Base-by-base conservation (phyloP, 2,329 filamentous ascomycete genomes). In the Chaetoscypha palmicola region DNA sequence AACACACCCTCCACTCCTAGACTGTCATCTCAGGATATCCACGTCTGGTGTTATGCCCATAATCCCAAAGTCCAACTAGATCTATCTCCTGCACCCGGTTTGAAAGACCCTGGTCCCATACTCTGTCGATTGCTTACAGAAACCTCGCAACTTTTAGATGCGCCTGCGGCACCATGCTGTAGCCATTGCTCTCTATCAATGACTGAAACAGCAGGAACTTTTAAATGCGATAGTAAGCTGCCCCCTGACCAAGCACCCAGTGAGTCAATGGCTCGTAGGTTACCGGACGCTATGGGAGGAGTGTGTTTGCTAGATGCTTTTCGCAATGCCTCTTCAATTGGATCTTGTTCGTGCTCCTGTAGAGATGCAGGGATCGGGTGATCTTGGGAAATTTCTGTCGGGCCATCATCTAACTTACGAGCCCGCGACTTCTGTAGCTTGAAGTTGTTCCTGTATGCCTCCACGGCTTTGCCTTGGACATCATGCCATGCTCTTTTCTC, bases 221-320 rank as follows among this genome's bases (percentile, higher is more conserved):
- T 82, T 46, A 89, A 67, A 52, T 82, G 77, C 2, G 81, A 76
- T 14, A 84, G 66, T 42, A 91, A 59, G 59, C 83, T 88, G 2
- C 79, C 85, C 9, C 86, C 86, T 16, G 76, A 74, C 84, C 85
- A 91, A 2, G 84, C 68, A 0, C 86, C 86, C 1, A 90, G 64
- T 1, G 81, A 80, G 49, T 86, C 79, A 2, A 88, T 66, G 2
- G 74, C 81, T 20, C 85, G 73, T 30, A 89, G 66, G 21, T 70
- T 66, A 2, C 83, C 83, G 30, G 77, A 74, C 1, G 77, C 58
- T 4, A 60, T 48, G 3, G 60, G 64, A 35, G 65, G 68, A 43
- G 57, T 68, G 10, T 68, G 59, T 45, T 57, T 70, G 48, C 45
- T 55, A 19, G 52, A 43, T 59, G 73, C 59, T 48, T 72, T 65